phyloP scores from a whole-genome alignment of 345 rosid species.

The Streptanthus diversifolius region DNA sequence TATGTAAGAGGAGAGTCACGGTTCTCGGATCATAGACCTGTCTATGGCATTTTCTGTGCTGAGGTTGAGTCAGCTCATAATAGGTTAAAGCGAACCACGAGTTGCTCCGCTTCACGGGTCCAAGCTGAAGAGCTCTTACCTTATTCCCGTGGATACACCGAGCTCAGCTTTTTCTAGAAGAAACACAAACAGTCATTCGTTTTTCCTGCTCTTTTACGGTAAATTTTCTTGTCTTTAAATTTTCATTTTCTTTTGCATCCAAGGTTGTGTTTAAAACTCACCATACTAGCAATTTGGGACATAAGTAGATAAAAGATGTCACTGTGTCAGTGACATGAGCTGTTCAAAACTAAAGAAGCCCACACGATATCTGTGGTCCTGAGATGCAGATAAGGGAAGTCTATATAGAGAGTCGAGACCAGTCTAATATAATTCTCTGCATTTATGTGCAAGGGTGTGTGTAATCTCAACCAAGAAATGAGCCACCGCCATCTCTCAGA shows the following conservation, averaged over 20 bases:
- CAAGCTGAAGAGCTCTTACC: conserved; percentile 96
- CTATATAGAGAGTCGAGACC: conserved; percentile 20
- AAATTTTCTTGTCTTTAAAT: conserved; percentile 8
- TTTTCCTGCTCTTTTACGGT: conserved; percentile 18
- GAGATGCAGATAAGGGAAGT: conserved; percentile 12
- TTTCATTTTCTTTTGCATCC: conserved; percentile 1
- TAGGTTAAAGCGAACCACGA: conserved; percentile 70
- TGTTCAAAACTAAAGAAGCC: conserved; percentile 22
- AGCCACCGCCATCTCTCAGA: conserved; percentile 5
- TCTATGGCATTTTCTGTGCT: conserved; percentile 87
- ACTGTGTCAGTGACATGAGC: conserved; percentile 28
- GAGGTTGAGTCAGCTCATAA: conserved; percentile 85
- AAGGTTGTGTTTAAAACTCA: neutral
- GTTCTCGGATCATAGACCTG: conserved; percentile 98
- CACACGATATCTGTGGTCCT: conserved; percentile 30
- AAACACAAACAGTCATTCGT: neutral
- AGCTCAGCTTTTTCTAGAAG: conserved; percentile 78
- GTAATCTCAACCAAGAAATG: conserved; percentile 22
- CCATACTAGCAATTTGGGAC: neutral
- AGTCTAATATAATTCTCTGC: conserved; percentile 22
- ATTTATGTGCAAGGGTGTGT: conserved; percentile 24
- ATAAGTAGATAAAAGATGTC: conserved; percentile 3
- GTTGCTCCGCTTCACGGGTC: conserved; percentile 74
- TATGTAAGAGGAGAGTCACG: conserved; percentile 93
- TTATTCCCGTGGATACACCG: conserved; percentile 90